Evolutionary conservation across 1,284 basidiomycete genomes (phyloP).

Genomic region (Heimioporus retisporus): DNA sequence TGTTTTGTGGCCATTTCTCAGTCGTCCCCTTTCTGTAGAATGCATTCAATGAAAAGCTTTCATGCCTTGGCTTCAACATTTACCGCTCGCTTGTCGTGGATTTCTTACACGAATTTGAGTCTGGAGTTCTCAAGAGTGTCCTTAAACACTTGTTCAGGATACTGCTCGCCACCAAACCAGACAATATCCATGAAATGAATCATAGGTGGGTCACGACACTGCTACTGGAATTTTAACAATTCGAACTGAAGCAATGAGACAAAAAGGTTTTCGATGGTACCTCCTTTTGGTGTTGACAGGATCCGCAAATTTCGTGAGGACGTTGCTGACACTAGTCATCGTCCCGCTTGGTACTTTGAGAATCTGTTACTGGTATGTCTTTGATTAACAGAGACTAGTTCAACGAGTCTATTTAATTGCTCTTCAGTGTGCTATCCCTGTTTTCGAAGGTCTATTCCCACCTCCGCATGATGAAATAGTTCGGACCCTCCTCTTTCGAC

Average conservation of each 20-base stretch:
- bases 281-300: background rate
- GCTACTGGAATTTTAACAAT: background rate
- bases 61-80: background rate
- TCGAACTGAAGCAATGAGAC: background rate
- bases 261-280: background rate
- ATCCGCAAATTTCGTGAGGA: background rate
- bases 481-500: background rate
- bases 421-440: background rate
- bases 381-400: no score
- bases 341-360: background rate
- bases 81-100: background rate
- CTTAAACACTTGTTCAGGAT: conserved; percentile 1
- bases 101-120: background rate
- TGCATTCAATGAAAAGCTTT: background rate
- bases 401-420: background rate
- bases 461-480: background rate
- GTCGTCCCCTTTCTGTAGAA: background rate
- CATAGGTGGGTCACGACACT: background rate
- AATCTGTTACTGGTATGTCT: background rate
- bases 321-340: background rate
- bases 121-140: background rate
- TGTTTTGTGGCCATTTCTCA: background rate
- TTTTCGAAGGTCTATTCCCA: background rate
- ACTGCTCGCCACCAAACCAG: background rate
- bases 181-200: background rate